Evolutionary conservation across 495 filamentous ascomycete genomes (phyloP), one percentile per base, ranked within the genome.

Genomic region (Penicillium lagena): DNA sequence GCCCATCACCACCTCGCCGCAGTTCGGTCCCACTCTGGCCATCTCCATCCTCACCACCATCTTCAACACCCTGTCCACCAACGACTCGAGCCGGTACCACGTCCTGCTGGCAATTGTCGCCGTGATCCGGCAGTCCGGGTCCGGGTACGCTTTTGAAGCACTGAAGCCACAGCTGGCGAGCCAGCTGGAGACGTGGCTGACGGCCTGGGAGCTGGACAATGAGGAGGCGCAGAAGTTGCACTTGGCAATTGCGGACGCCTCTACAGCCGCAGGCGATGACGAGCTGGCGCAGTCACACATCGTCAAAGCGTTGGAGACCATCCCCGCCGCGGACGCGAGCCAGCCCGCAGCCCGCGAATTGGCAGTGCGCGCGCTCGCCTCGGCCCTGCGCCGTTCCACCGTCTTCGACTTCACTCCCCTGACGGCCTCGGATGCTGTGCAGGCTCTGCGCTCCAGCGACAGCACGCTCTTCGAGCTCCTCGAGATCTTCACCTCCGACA

Each of bases 341-440:
- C 74, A 73, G 38, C 72, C 77, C 29, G 84, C 89, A 46, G 86
- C 90, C 30, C 87, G 87, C 50, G 75, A 80, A n/a, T 76, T 96
- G 43, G 83, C 89, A 9, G 75, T 95, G 40, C 86, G 87, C 54
- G 89, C 90, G 37, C 73, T 96, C 35, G 90, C 87, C 64, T 74
- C 82, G 34, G 89, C 91, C 4, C 80, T 99, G 45, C 75, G 77
- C 37, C 76, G 85, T 47, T 81, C 82, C 10, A 70, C 75, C 31
- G 88, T 91, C 63, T 91, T 87, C 73, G 89, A 95, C 71, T 97
- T 97, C 76, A 86, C 91, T 55, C 89, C 96, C 54, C 76, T 99
- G 52, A 89, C 89, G 39, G 79, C 80, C 29, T 82, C 95, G 42
- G 86, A 95, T 45, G 79, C 85, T 40, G 80, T 99, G 39, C 89